A percentile compares a stretch with the other conserved stretches of the same genome.
Conservation (phyloP, 805 yeast genomes). For the Kregervanrija fluxuum region DNA sequence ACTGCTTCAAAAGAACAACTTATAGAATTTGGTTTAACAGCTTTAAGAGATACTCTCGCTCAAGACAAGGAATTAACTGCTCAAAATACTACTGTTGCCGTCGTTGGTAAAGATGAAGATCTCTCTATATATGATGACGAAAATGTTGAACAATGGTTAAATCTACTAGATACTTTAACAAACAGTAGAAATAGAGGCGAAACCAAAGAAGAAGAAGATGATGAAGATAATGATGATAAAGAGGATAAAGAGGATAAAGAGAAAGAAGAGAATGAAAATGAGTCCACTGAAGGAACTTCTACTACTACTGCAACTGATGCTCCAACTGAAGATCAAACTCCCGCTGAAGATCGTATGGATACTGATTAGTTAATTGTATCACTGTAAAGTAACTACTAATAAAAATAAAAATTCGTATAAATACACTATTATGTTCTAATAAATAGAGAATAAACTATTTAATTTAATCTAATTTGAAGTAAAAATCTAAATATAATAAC, state of each 20-base stretch:
- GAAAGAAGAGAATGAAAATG: constrained; percentile 25
- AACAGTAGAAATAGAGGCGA: constrained; percentile 45
- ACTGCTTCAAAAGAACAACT: constrained; percentile 61
- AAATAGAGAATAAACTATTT: too few species aligned
- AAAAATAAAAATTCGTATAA: not conserved
- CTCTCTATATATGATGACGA: constrained; percentile 84
- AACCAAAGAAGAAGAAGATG: constrained; percentile 24
- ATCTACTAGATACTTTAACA: constrained; percentile 58
- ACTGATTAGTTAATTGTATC: constrained; percentile 13
- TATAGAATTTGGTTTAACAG: constrained; percentile 78
- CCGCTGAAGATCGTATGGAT: constrained; percentile 30
- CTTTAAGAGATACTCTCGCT: constrained; percentile 87
- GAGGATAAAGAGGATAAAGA: constrained; percentile 24
- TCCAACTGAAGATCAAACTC: constrained; percentile 11
- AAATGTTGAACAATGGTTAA: constrained; percentile 76
- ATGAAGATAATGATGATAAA: constrained; percentile 18
- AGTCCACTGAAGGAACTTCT: constrained; percentile 10
- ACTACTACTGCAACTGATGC: constrained; percentile 8
- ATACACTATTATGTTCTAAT: not conserved
- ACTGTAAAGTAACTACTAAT: not conserved
- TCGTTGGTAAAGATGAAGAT: constrained; percentile 71
- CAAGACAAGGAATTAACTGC: constrained; percentile 88
- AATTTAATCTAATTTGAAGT: not conserved
- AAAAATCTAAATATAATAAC: too few species aligned
- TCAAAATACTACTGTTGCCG: constrained; percentile 83